Conservation (phyloP, 2,329 filamentous ascomycete genomes). For the Trichoderma guizhouense region DNA sequence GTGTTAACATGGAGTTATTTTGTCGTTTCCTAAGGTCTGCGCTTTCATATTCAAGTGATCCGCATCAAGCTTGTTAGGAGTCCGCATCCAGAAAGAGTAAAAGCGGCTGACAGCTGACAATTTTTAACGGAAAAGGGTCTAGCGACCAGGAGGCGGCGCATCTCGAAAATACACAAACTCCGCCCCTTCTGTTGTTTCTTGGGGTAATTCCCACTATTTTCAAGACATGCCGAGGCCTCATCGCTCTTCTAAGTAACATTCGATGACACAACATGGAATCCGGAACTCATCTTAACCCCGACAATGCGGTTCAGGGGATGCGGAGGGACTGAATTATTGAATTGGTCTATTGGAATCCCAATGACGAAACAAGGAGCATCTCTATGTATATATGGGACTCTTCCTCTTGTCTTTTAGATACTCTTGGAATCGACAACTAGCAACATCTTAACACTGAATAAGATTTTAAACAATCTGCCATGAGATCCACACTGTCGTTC, state of each 20-base stretch:
- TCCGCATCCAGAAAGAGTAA: not conserved
- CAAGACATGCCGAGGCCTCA: not conserved
- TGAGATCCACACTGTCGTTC: not conserved
- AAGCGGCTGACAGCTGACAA: slow-evolving; percentile 1
- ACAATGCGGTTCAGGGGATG: not conserved
- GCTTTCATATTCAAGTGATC: no score
- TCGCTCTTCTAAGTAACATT: not conserved
- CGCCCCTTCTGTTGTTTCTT: not conserved
- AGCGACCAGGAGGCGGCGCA: not conserved
- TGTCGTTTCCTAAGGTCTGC: not conserved
- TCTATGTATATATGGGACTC: not conserved
- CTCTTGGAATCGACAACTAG: not conserved
- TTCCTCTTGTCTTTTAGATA: no score
- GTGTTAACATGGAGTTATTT: not conserved
- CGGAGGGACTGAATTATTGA: not conserved
- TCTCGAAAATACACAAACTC: not conserved
- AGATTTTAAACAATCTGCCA: not conserved
- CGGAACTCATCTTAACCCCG: not conserved
- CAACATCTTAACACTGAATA: not conserved
- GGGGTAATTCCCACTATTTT: not conserved
- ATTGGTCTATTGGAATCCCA: not conserved
- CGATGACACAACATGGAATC: not conserved
- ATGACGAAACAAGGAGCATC: not conserved
- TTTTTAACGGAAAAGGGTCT: not conserved
- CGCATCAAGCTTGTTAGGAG: not conserved